Conservation (phyloP, 2,329 filamentous ascomycete species). For the Amylocarpus encephaloides region DNA sequence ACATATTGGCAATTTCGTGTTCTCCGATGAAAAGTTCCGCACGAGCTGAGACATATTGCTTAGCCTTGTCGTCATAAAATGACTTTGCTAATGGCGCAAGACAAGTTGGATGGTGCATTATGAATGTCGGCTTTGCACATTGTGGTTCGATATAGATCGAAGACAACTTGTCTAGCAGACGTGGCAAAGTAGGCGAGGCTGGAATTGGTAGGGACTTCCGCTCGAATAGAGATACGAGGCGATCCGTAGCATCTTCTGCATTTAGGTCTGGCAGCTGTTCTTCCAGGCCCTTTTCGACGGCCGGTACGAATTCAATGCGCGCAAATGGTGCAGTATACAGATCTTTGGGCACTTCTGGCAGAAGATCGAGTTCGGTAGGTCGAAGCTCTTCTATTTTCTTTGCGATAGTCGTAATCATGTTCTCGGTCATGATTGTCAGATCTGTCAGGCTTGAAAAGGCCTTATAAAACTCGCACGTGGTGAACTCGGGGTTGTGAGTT, state of each 20-base stretch:
- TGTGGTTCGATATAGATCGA: conserved; percentile 70
- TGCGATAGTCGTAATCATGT: conserved; percentile 57
- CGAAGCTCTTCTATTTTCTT: conserved; percentile 43
- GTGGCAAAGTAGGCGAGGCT: conserved; percentile 50
- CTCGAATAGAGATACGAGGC: conserved; percentile 51
- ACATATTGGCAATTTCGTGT: conserved; percentile 88
- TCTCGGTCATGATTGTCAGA: conserved; percentile 70
- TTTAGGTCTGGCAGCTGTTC: conserved; percentile 34
- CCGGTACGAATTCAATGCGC: conserved; percentile 74
- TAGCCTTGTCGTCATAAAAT: conserved; percentile 63
- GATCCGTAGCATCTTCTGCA: conserved; percentile 46
- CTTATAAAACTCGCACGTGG: conserved; percentile 94
- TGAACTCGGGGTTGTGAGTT: conserved; percentile 96
- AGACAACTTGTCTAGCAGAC: conserved; percentile 77
- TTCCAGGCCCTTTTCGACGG: conserved; percentile 63
- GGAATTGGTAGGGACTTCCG: conserved; percentile 44
- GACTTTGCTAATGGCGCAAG: conserved; percentile 90
- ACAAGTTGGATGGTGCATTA: conserved; percentile 81
- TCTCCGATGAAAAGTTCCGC: conserved; percentile 79
- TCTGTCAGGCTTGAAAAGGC: conserved; percentile 72
- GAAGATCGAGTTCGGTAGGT: conserved; percentile 38
- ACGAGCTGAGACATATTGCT: conserved; percentile 71
- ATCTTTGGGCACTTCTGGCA: conserved; percentile 43
- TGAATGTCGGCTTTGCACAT: conserved; percentile 70
- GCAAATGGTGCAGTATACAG: conserved; percentile 51